Base-by-base conservation (phyloP, 441 rosid genomes). In the Isatis lusitanica region DNA sequence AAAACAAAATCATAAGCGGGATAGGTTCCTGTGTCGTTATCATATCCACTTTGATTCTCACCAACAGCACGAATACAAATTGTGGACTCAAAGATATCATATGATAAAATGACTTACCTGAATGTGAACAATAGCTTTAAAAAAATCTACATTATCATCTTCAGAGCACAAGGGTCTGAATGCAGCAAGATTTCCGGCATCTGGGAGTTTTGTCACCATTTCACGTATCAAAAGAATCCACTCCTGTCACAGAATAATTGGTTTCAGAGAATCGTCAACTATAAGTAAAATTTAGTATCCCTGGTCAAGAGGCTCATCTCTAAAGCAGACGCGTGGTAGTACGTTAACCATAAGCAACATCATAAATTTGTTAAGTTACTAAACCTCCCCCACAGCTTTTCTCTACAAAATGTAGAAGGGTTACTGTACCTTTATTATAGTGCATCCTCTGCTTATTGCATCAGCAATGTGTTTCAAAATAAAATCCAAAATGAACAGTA, bases 141-240 rank as follows among this genome's bases (percentile, higher is more conserved):
- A 93, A 82, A 96, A 96, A 83, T 93, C 98, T 35, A 88, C 76
- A 73, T 96, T 96, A 28, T 88, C 89, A 78, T 96, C 94, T 68
- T 86, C 96, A 61, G 96, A 90, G 79, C 93, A 90, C 65, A 95
- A 75, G 56, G 85, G 85, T 82, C 77, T 84, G 48, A 93, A 82
- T 9, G 88, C 83, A 78, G 63, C 70, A 75, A 96, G 85, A 76
- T 85, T 74, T 58, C 74, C 84, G 50, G 89, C 78, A 66, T 81
- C 86, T 36, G 97, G 97, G 70, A 96, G 91, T 79, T 89, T 91
- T 80, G 80, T 76, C 66, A 87, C 93, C 94, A 93, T 90, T 47
- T 83, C 88, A 53, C 93, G 87, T 66, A 93, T 79, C 73, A 96
- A 78, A 68, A 88, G 96, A 81, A 93, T 83, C 99, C 97, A 93